Evolutionary conservation across 2,329 filamentous ascomycete species (phyloP).

Genomic region (Pochonia chlamydosporia): DNA sequence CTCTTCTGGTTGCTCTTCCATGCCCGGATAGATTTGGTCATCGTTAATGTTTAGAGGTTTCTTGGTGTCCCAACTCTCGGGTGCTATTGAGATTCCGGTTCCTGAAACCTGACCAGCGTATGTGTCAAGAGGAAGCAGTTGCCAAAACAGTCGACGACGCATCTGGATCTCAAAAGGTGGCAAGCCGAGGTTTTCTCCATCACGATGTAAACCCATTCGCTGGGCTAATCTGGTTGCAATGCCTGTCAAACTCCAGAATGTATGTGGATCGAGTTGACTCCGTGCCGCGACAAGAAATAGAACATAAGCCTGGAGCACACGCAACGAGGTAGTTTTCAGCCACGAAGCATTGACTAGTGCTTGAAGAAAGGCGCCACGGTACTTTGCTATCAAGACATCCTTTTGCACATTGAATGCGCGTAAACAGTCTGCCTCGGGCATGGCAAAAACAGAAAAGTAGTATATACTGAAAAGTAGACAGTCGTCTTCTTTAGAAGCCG

Average conservation of each 20-base stretch:
- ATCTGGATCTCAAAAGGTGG: slow-evolving; percentile 45
- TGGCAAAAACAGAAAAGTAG: slow-evolving; percentile 30
- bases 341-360: slow-evolving; percentile 45
- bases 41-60: slow-evolving; percentile 32
- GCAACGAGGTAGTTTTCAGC: slow-evolving; percentile 43
- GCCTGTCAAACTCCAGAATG: slow-evolving; percentile 43
- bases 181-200: slow-evolving; percentile 29
- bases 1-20: slow-evolving; percentile 23
- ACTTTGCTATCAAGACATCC: slow-evolving; percentile 26
- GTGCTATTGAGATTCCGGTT: slow-evolving; percentile 16
- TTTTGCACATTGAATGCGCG: slow-evolving; percentile 30
- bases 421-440: slow-evolving; percentile 35
- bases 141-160: slow-evolving; percentile 50
- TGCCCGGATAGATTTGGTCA: slow-evolving; percentile 29
- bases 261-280: slow-evolving; percentile 36
- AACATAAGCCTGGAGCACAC: slow-evolving; percentile 47
- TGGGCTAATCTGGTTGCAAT: slow-evolving; percentile 46
- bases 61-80: slow-evolving; percentile 22
- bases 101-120: slow-evolving; percentile 19
- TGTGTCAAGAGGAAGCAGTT: slow-evolving; percentile 36
- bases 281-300: slow-evolving; percentile 37
- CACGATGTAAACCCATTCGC: slow-evolving; percentile 46
- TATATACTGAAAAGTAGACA: slow-evolving; percentile 39
- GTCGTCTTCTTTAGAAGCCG: slow-evolving; percentile 23
- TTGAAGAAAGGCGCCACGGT: slow-evolving; percentile 36